phyloP scores from a whole-genome alignment of 768 basidiomycete species.

The Chalciporus pseudorubinellus region DNA sequence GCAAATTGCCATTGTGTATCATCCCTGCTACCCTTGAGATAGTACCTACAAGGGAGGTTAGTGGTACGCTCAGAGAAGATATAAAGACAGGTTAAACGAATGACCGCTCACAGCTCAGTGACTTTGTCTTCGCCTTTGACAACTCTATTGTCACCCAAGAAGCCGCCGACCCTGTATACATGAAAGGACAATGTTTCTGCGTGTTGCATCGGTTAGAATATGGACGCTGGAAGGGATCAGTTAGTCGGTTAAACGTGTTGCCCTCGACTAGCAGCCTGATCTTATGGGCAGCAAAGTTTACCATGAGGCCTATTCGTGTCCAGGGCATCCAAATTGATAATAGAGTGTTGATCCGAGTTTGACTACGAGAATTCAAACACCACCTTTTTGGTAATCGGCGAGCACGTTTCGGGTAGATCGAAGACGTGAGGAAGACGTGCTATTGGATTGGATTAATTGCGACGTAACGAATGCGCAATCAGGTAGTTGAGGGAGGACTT shows the following conservation, averaged over 20 bases:
- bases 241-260: background rate
- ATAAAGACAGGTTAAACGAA: background rate
- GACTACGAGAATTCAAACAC: background rate
- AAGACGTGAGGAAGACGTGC: background rate
- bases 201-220: background rate
- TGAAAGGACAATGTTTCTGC: conserved; percentile 19
- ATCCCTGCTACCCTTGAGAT: conserved; percentile 17
- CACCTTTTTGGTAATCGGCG: background rate
- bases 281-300: background rate
- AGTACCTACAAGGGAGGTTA: conserved; percentile 17
- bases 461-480: background rate
- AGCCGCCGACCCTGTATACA: conserved; percentile 23
- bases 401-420: background rate
- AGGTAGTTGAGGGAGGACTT: background rate
- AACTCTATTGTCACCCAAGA: conserved; percentile 25
- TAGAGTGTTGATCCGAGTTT: background rate
- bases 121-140: conserved; percentile 26
- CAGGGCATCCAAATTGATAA: background rate
- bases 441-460: background rate
- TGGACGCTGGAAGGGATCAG: background rate
- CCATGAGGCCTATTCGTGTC: background rate
- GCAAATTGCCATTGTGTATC: conserved; percentile 18
- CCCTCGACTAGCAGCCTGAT: background rate
- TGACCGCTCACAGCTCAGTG: conserved; percentile 16
- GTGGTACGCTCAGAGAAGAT: background rate